These are phyloP conservation scores for Saccharum officinarum DNA, from an alignment of 176 grass and related monocot species.

Conservation along the genomic window DNA sequence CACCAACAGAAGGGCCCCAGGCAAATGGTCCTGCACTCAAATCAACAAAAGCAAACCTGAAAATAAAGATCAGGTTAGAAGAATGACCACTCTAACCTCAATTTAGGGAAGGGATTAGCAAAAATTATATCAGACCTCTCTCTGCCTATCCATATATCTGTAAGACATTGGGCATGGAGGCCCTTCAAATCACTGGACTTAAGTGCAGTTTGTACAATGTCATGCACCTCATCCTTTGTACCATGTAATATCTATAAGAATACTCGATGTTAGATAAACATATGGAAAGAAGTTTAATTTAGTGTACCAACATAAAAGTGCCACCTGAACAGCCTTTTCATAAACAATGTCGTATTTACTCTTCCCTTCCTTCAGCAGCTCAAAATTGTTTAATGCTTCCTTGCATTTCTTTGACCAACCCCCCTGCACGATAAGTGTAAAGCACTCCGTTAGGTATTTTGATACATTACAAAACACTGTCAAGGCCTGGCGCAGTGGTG, in stretches of 20 bases:
- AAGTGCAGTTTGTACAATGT: slow-evolving; percentile 57
- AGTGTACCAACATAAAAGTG: background rate
- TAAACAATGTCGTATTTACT: slow-evolving; percentile 71
- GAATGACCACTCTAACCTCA: slow-evolving; percentile 20
- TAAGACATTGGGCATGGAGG: slow-evolving; percentile 90
- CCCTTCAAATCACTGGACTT: slow-evolving; percentile 74
- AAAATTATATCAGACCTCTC: slow-evolving; percentile 57
- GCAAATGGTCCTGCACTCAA: slow-evolving; percentile 91
- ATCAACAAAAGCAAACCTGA: slow-evolving; percentile 97
- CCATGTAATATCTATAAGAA: slow-evolving; percentile 81
- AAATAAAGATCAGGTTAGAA: slow-evolving; percentile 44
- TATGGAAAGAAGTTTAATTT: slow-evolving; percentile 21
- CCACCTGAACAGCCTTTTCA: slow-evolving; percentile 82
- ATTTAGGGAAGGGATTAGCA: background rate
- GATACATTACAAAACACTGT: background rate
- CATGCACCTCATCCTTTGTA: slow-evolving; percentile 76
- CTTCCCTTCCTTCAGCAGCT: slow-evolving; percentile 82
- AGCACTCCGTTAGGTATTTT: slow-evolving; percentile 12
- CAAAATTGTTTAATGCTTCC: slow-evolving; percentile 62
- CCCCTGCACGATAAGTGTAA: slow-evolving; percentile 46
- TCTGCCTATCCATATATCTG: slow-evolving; percentile 86
- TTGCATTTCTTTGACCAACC: slow-evolving; percentile 82
- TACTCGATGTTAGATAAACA: slow-evolving; percentile 18
- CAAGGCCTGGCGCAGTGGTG: background rate
- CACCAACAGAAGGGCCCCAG: slow-evolving; percentile 94